Evolutionary conservation across 202 grass and related monocot genomes (phyloP).

Genomic region (Eragrostis tef): DNA sequence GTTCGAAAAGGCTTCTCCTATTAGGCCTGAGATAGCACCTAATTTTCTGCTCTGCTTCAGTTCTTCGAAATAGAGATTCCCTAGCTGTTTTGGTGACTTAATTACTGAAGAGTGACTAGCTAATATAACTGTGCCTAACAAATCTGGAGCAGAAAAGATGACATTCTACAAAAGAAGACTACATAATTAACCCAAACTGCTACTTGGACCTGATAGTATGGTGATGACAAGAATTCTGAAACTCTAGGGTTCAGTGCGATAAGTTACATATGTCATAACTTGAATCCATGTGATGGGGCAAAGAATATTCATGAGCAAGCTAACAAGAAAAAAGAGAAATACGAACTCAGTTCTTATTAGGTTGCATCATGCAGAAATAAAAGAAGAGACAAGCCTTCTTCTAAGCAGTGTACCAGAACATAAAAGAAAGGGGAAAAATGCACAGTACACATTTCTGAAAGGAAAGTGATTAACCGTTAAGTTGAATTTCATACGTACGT

Average conservation of each 20-base stretch:
- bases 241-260: not conserved
- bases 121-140: not conserved
- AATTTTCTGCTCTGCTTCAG: not conserved
- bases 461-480: conserved; percentile 12
- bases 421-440: not conserved
- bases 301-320: not conserved
- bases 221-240: not conserved
- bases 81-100: not conserved
- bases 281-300: not conserved
- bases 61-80: not conserved
- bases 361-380: not conserved
- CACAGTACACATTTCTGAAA: conserved; percentile 11
- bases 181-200: not conserved
- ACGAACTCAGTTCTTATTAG: not conserved
- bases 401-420: conserved; percentile 29
- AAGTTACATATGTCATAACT: conserved; percentile 6
- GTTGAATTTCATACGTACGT: conserved; percentile 61
- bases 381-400: not conserved
- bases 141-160: not conserved
- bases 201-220: conserved; percentile 1
- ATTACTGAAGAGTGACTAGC: not conserved
- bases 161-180: not conserved
- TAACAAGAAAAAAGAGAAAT: conserved; percentile 6
- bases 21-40: not conserved
- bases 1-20: not conserved